Percentiles rank a stretch among this genome's conserved stretches.
phyloP scores from a whole-genome alignment of 306 rosid genomes.

The Rosa chinensis region DNA sequence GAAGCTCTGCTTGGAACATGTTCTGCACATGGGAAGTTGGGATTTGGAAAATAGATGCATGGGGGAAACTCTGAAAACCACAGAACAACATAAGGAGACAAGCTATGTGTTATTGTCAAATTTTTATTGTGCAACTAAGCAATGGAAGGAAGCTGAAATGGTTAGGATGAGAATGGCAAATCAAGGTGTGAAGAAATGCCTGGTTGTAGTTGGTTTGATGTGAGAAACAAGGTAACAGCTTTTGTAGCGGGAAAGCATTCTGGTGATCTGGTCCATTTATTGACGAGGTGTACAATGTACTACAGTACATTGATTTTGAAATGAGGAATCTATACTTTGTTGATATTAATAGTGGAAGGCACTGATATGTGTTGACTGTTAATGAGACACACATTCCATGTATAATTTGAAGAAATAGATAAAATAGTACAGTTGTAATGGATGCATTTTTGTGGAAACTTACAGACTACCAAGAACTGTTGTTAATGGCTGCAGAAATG shows the following conservation, averaged over 20 bases:
- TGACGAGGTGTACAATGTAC: constrained; percentile 31
- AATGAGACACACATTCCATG: too few species aligned
- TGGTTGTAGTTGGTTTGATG: constrained; percentile 89
- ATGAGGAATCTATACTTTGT: constrained; percentile 50
- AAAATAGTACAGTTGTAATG: too few species aligned
- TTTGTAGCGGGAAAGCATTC: constrained; percentile 70
- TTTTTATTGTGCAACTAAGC: constrained; percentile 61
- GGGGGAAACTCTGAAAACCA: constrained; percentile 48
- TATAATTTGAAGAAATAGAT: too few species aligned
- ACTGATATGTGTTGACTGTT: neutral
- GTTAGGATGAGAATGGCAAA: constrained; percentile 64
- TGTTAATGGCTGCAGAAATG: too few species aligned
- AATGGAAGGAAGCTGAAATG: constrained; percentile 81
- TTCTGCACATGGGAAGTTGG: constrained; percentile 45
- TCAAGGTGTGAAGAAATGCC: constrained; percentile 74
- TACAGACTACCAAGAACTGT: too few species aligned
- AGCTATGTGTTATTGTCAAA: constrained; percentile 71
- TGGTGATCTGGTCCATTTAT: constrained; percentile 32
- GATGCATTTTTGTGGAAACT: too few species aligned
- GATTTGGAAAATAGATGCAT: constrained; percentile 34
- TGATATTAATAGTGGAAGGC: constrained; percentile 32
- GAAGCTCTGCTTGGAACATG: constrained; percentile 78
- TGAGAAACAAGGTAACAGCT: constrained; percentile 50
- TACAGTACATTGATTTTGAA: constrained; percentile 55
- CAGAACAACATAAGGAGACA: constrained; percentile 55